Percentiles rank a stretch among this genome's conserved stretches.
phyloP scores from a whole-genome alignment of 1,139 yeast species.

The Saccharomyces hybrid region DNA sequence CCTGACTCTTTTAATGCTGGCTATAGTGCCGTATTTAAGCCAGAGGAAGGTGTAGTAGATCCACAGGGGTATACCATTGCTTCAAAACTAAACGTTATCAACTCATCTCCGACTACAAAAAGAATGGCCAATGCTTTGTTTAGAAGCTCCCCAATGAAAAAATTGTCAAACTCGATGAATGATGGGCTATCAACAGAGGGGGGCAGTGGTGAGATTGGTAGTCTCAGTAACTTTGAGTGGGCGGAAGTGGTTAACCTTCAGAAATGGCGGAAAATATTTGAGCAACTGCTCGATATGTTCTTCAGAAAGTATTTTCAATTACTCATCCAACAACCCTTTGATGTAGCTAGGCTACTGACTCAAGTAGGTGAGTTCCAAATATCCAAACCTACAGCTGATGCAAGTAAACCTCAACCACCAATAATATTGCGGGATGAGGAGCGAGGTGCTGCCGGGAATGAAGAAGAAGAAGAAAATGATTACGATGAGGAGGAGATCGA shows the following conservation, averaged over 20 bases:
- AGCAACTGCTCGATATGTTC: constrained; percentile 51
- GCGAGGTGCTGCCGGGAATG: constrained; percentile 7
- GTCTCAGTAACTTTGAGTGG: constrained; percentile 37
- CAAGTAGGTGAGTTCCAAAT: constrained; percentile 61
- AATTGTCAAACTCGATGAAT: background rate
- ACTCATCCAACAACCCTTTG: constrained; percentile 79
- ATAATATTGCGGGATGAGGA: constrained; percentile 12
- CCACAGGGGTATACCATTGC: constrained; percentile 33
- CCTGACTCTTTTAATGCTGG: constrained; percentile 63
- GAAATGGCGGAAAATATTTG: constrained; percentile 47
- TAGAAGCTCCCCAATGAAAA: background rate
- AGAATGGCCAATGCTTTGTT: background rate
- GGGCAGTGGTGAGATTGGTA: constrained; percentile 1
- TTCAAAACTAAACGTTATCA: constrained; percentile 30
- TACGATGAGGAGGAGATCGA: constrained; percentile 45
- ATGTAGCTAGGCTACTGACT: constrained; percentile 65
- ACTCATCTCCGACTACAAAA: constrained; percentile 9
- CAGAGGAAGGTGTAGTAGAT: constrained; percentile 49
- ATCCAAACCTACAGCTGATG: background rate
- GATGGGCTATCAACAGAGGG: background rate
- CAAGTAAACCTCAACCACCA: constrained; percentile 4
- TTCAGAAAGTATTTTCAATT: constrained; percentile 60
- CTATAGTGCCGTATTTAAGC: constrained; percentile 51
- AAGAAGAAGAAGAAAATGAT: constrained; percentile 13
- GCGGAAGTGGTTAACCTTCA: constrained; percentile 55